Evolutionary conservation across 2,329 filamentous ascomycete species (phyloP).

Genomic region (Ascosphaera aggregata): DNA sequence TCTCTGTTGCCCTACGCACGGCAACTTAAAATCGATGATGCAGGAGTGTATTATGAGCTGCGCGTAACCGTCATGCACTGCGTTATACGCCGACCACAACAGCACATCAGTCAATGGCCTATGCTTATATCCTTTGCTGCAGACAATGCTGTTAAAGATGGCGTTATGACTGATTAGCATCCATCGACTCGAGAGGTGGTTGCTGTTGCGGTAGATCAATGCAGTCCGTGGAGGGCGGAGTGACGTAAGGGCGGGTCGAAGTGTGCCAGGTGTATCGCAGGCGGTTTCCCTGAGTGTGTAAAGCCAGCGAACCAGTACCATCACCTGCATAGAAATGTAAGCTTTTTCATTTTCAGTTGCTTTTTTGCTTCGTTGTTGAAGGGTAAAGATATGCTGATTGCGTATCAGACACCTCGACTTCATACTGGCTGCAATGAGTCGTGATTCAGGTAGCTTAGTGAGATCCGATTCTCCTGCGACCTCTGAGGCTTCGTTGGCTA

Average conservation of each 20-base stretch:
- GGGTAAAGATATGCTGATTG: neutral
- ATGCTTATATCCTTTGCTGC: neutral
- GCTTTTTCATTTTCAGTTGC: too few relatives aligned
- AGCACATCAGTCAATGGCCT: neutral
- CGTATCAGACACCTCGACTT: conserved; percentile 4
- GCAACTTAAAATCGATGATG: neutral
- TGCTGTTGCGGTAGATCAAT: too few relatives aligned
- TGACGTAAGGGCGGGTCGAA: neutral
- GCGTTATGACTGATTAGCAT: too few relatives aligned
- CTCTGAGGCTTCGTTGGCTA: conserved; percentile 59
- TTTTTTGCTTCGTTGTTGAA: neutral
- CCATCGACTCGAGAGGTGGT: too few relatives aligned
- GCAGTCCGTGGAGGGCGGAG: neutral
- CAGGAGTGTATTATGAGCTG: too few relatives aligned
- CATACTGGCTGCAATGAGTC: conserved; percentile 18
- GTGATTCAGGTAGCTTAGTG: conserved; percentile 18
- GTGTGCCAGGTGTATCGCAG: neutral
- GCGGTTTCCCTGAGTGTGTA: neutral
- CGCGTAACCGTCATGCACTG: too few relatives aligned
- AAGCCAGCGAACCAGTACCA: neutral
- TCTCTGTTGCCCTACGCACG: neutral
- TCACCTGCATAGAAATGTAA: too few relatives aligned
- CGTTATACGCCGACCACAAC: too few relatives aligned
- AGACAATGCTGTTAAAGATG: too few relatives aligned
- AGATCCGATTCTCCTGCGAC: conserved; percentile 46